These are phyloP conservation scores for Clonostachys sp. DNA, from an alignment of 2,329 filamentous ascomycete species.

Conservation along the genomic window DNA sequence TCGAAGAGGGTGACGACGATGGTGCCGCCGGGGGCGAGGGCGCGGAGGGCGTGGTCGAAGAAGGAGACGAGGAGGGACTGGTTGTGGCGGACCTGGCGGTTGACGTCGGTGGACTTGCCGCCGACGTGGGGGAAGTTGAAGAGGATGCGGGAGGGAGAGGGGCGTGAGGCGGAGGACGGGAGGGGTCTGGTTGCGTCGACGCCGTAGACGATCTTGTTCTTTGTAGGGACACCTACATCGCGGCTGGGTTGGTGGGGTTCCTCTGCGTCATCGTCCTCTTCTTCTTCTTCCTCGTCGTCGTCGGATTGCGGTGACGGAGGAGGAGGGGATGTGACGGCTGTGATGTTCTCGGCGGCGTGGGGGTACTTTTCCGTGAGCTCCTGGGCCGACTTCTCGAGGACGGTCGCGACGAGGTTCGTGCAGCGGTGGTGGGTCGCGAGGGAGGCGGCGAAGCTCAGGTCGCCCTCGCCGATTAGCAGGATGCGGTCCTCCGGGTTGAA, in stretches of 20 bases:
- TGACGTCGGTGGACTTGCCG: conserved; percentile 87
- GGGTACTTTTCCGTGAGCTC: conserved; percentile 72
- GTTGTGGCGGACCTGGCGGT: conserved; percentile 89
- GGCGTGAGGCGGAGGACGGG: conserved; percentile 34
- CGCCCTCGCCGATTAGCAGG: conserved; percentile 74
- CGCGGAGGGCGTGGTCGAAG: conserved; percentile 47
- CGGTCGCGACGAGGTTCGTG: conserved; percentile 63
- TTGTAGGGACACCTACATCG: conserved; percentile 2
- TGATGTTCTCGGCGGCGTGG: conserved; percentile 56
- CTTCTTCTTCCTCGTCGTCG: conserved; percentile 6
- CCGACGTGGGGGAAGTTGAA: conserved; percentile 99
- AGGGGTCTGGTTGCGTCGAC: conserved; percentile 64
- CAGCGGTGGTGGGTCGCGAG: conserved; percentile 63
- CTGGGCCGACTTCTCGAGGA: conserved; percentile 52
- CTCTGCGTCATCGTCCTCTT: conserved; percentile 8
- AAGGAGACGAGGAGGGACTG: conserved; percentile 72
- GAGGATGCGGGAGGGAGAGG: conserved; percentile 68
- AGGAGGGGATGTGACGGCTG: conserved; percentile 30
- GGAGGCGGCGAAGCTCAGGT: conserved; percentile 72
- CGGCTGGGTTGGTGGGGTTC: conserved; percentile 6
- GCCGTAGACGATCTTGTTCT: conserved; percentile 46
- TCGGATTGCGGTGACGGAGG: conserved; percentile 11
- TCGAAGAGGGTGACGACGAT: conserved; percentile 89
- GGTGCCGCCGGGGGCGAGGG: conserved; percentile 41
- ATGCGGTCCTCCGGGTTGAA: conserved; percentile 65